Conservation (phyloP, 2,329 filamentous ascomycete species). For the Diplodia intermedia region DNA sequence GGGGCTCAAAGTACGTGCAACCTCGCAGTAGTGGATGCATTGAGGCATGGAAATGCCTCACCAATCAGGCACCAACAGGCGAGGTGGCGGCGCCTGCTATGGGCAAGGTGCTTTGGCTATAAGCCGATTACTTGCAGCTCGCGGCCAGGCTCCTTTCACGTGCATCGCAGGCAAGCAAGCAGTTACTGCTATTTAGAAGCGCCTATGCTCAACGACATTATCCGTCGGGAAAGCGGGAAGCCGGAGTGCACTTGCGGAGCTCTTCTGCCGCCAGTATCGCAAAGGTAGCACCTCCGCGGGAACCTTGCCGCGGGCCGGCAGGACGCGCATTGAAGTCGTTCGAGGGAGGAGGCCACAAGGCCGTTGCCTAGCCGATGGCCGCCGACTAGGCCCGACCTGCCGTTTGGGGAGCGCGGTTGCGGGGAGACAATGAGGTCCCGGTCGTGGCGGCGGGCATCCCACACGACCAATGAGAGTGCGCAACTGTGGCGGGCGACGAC, state of each 20-base stretch:
- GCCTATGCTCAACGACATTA: constrained; percentile 1
- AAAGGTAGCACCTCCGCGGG: constrained; percentile 9
- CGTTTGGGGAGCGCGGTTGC: not conserved
- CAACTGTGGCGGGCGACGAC: too few species aligned
- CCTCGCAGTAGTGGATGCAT: not conserved
- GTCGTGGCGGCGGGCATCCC: not conserved
- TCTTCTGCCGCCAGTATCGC: not conserved
- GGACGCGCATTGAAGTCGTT: constrained; percentile 5
- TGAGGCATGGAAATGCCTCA: constrained; percentile 1
- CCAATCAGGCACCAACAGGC: constrained; percentile 9
- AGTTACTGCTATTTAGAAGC: not conserved
- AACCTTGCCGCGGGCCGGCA: constrained; percentile 1
- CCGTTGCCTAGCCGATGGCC: constrained; percentile 3
- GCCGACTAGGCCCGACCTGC: constrained; percentile 16
- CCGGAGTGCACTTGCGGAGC: not conserved
- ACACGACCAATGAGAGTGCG: not conserved
- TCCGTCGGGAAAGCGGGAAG: constrained; percentile 15
- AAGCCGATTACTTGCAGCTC: constrained; percentile 17
- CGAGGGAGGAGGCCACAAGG: constrained; percentile 1
- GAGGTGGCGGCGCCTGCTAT: not conserved
- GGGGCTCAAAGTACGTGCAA: not conserved
- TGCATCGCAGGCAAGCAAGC: not conserved
- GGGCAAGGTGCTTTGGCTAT: constrained; percentile 8
- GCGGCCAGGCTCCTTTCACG: not conserved
- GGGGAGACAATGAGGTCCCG: not conserved